Conservation (phyloP, 2,329 filamentous ascomycete species). For the Metarhizium album region DNA sequence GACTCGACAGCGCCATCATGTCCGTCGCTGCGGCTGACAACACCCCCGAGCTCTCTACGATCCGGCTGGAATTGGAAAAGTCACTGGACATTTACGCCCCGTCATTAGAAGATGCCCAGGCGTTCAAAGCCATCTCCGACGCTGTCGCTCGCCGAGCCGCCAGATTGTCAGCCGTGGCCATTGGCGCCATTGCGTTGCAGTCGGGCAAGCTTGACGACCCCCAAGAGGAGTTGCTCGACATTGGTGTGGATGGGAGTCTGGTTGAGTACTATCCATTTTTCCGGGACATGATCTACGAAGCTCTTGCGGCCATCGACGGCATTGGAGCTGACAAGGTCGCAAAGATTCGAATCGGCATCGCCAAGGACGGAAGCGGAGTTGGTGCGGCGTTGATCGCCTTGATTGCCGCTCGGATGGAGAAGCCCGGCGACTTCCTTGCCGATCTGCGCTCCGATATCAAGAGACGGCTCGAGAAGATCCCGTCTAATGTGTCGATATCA, state of each 20-base stretch:
- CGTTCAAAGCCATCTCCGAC: conserved; percentile 71
- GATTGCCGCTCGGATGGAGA: conserved; percentile 62
- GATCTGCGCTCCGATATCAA: conserved; percentile 30
- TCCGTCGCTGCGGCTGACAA: conserved; percentile 77
- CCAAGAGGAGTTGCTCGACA: conserved; percentile 65
- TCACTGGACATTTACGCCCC: conserved; percentile 66
- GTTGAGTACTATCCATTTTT: conserved; percentile 96
- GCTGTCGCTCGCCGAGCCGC: conserved; percentile 85
- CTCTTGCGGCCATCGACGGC: conserved; percentile 62
- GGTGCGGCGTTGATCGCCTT: conserved; percentile 91
- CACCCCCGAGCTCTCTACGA: conserved; percentile 57
- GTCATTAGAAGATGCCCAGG: conserved; percentile 73
- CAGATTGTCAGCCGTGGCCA: conserved; percentile 74
- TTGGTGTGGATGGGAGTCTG: conserved; percentile 88
- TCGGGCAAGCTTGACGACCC: conserved; percentile 58
- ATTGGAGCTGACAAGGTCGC: conserved; percentile 72
- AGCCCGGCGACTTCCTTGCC: conserved; percentile 32
- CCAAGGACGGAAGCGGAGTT: conserved; percentile 78
- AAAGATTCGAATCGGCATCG: conserved; percentile 86
- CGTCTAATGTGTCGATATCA: conserved; percentile 14
- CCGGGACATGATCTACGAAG: conserved; percentile 77
- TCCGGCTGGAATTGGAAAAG: conserved; percentile 69
- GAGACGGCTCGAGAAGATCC: conserved; percentile 22
- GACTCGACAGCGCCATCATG: conserved; percentile 82
- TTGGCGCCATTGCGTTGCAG: conserved; percentile 74